Evolutionary conservation across 2,329 filamentous ascomycete genomes (phyloP), one percentile per base, ranked within the genome.

Genomic region (Microcyclospora pomicola): DNA sequence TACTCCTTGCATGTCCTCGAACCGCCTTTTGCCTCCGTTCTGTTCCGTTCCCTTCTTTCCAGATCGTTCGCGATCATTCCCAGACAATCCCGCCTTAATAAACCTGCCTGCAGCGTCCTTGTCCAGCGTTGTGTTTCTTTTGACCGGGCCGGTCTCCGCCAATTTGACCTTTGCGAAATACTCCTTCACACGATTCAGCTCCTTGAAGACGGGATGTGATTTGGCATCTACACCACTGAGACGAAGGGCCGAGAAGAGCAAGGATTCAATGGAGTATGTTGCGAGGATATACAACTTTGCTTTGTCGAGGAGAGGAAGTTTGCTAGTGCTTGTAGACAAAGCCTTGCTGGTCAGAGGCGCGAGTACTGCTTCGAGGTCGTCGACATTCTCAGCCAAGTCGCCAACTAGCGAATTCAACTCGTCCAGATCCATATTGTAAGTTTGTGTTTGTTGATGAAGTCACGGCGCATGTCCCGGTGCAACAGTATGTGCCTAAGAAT

Each of bases 141-240:
- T 67, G 37, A 65, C 60, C 3, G 71, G 69, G 1, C 73, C 72
- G 16, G 67, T 71, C 60, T 95, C 86, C 2, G 76, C 72, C 11
- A 69, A 67, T 55, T 91, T 84, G 58, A 96, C 88, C 66, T 96
- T 98, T 42, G 74, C 76, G 62, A 94, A 93, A 60, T 96, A 96
- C 56, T 86, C 81, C 59, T 80, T 85, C 38, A 96, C 79, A 40
- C 91, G 77, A 41, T 76, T 80, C 45, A 98, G 72, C 65, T 98
- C 91, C 42, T 72, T 72, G 62, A 85, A 91, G 42, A 98, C 75
- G 19, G 83, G 73, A 56, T 96, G 88, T 37, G 81, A 71, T 58
- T 82, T 85, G n/a, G 82, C 79, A 53, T 94, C 74, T 24, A 79
- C 71, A 40, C 82, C 85, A 49, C 85, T 78, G 7, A 95, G 71